Percentiles rank a stretch among this genome's conserved stretches.
Evolutionary conservation across 176 grass and related monocot genomes (phyloP).

Genomic region (Thalia dealbata): DNA sequence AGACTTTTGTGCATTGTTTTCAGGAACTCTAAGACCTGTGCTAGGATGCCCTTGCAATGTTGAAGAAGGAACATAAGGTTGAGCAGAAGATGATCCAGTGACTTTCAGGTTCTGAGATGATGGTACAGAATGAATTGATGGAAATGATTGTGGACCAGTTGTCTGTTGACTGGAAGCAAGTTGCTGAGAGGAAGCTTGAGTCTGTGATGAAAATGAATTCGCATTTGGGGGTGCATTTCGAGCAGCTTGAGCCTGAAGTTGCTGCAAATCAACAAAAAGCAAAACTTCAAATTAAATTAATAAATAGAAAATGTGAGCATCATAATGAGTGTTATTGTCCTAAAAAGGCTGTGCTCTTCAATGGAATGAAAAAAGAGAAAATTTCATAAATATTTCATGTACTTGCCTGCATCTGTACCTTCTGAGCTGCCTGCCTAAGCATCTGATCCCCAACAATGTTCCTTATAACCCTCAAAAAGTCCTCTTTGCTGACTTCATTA

Average conservation of each 20-base stretch:
- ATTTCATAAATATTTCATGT: neutral
- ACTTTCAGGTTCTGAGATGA: slow-evolving; percentile 19
- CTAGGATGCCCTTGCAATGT: slow-evolving; percentile 45
- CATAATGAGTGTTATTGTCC: neutral
- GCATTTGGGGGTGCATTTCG: slow-evolving; percentile 32
- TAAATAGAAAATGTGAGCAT: neutral
- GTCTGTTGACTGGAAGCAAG: slow-evolving; percentile 29
- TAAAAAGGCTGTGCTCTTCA: neutral
- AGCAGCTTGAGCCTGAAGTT: slow-evolving; percentile 38
- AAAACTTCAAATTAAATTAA: neutral
- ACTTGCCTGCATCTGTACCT: slow-evolving; percentile 78
- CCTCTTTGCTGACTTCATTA: slow-evolving; percentile 90
- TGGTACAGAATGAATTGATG: slow-evolving; percentile 13
- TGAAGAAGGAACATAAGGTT: slow-evolving; percentile 27
- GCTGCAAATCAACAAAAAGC: slow-evolving; percentile 23
- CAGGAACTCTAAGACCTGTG: slow-evolving; percentile 20
- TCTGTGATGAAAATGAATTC: slow-evolving; percentile 44
- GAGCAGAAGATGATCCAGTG: neutral
- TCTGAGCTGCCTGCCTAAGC: slow-evolving; percentile 77
- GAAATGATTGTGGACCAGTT: slow-evolving; percentile 22
- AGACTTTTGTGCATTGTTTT: slow-evolving; percentile 30
- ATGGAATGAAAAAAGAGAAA: neutral
- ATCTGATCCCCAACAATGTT: slow-evolving; percentile 97
- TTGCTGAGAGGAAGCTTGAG: slow-evolving; percentile 55
- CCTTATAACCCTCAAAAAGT: slow-evolving; percentile 82